A percentile compares a stretch with the other conserved stretches of the same genome.
These are phyloP conservation scores for Cajanus cajan DNA, from an alignment of 306 rosid genomes.

Conservation along the genomic window DNA sequence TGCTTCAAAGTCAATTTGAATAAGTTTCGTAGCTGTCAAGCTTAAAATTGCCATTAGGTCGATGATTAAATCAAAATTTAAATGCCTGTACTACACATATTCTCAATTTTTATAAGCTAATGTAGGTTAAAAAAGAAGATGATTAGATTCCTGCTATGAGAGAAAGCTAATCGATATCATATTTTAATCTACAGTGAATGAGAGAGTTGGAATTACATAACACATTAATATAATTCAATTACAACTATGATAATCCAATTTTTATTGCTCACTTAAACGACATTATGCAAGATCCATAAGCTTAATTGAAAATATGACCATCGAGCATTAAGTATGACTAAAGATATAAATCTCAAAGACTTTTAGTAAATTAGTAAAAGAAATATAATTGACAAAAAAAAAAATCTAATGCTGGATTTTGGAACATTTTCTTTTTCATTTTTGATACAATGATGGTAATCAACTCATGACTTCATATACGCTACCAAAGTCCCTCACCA, in stretches of 20 bases:
- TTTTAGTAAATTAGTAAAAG: background rate
- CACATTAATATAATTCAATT: background rate
- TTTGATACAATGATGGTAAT: background rate
- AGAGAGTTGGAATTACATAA: background rate
- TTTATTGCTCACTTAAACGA: background rate
- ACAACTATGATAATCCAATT: background rate
- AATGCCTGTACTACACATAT: background rate
- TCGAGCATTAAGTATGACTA: background rate
- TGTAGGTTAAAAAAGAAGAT: background rate
- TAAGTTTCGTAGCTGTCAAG: background rate
- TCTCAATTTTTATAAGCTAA: background rate
- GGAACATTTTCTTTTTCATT: background rate
- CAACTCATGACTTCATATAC: too few species aligned
- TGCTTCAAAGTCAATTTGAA: background rate
- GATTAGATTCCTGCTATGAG: background rate
- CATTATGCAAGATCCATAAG: background rate
- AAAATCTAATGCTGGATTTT: background rate
- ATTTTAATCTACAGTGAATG: background rate
- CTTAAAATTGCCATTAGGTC: background rate
- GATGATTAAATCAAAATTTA: slow-evolving; percentile 1
- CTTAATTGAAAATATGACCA: background rate
- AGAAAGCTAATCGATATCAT: background rate
- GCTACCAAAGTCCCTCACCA: too few species aligned
- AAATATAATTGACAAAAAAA: background rate
- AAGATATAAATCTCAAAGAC: background rate